Evolutionary conservation across 768 basidiomycete genomes (phyloP), one percentile per base, ranked within the genome.

Genomic region (Suillus variegatus): DNA sequence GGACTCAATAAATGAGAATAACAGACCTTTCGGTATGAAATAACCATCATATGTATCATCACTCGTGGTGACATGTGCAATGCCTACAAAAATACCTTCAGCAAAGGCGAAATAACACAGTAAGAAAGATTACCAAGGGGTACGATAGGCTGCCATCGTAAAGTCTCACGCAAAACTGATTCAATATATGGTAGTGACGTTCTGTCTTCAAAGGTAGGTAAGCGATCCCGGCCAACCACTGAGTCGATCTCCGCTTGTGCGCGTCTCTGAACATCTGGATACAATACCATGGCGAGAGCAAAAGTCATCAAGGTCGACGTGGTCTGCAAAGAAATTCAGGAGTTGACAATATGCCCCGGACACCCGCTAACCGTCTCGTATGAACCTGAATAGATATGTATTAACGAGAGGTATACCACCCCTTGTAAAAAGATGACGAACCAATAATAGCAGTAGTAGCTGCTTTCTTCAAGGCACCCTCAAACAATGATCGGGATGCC

Each of bases 31-130:
- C 6, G 75, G 74, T 16, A 77, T 70, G 60, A 65, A 69, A 44
- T 73, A 28, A 0, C 78, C 81, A 0, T 79, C 71, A 58, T 80
- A 82, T 12, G 71, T 65, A 64, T 83, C 82, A 49, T 82, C 81
- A 2, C 8, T 56, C 13, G 22, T 28, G 38, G 63, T 35, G 16
- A 58, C 57, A 64, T 64, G 63, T 1, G 63, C 18, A 4, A 64
- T 1, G n/a, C 1, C 55, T 57, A 14, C 4, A 16, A 9, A 4
- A 38, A 22, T 4, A 2, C 7, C 1, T 13, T 55, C 1, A 57
- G n/a, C 16, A 2, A 14, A 38, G 14, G 14, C 20, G 12, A 22
- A 2, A 38, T 4, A 0, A 22, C 36, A 8, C 36, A 3, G n/a
- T 14, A 13, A 8, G 36, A 36, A n/a, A 56, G 13, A 22, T 4